Conservation (phyloP, 306 rosid genomes). For the Dalbergia cultrata region DNA sequence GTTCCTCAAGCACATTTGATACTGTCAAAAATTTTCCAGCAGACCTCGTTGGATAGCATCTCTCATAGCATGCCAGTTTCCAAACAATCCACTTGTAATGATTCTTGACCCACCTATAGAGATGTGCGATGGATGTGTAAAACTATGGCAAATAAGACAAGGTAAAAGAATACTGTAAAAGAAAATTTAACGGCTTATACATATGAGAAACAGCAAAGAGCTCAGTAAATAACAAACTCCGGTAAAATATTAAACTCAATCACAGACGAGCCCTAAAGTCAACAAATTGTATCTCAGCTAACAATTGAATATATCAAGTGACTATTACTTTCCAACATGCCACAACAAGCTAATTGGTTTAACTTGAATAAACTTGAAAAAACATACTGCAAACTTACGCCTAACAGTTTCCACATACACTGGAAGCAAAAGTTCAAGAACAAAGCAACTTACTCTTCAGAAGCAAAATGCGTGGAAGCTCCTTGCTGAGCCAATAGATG, state of each 20-base stretch:
- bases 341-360: conserved; percentile 11
- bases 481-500: conserved; percentile 70
- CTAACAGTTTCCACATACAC: background rate
- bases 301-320: conserved; percentile 22
- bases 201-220: conserved; percentile 21
- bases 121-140: conserved; percentile 39
- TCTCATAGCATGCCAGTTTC: conserved; percentile 91
- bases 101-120: conserved; percentile 85
- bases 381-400: conserved; percentile 33
- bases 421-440: conserved; percentile 43
- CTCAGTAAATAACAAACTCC: conserved; percentile 21
- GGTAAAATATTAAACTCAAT: conserved; percentile 28
- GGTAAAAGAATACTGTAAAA: background rate
- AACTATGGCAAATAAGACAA: conserved; percentile 39
- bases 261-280: conserved; percentile 15
- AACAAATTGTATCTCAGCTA: conserved; percentile 3
- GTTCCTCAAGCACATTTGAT: conserved; percentile 85
- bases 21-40: conserved; percentile 65
- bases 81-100: conserved; percentile 96
- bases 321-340: conserved; percentile 29
- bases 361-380: conserved; percentile 18
- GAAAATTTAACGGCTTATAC: background rate
- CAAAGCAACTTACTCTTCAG: conserved; percentile 71
- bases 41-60: conserved; percentile 64
- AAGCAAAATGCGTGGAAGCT: conserved; percentile 70